phyloP scores from a whole-genome alignment of 176 grass and related monocot genomes.

The Stipa capillata region DNA sequence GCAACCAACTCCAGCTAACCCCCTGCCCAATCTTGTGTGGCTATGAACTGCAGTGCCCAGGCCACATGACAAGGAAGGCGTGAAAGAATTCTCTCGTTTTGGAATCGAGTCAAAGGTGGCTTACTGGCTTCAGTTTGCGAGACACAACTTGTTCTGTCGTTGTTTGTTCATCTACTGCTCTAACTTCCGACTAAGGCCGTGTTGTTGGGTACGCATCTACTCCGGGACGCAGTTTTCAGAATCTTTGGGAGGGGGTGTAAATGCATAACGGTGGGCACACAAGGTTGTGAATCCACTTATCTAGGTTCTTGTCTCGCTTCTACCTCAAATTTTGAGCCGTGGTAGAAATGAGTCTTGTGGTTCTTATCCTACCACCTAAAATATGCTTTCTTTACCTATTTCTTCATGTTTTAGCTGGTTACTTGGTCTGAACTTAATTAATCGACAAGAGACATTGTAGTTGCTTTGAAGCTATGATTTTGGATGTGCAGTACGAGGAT shows the following conservation, averaged over 20 bases:
- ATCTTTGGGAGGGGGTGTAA: too few species aligned
- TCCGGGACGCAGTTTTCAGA: neutral
- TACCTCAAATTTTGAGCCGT: too few species aligned
- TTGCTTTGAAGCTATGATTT: neutral
- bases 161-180: neutral
- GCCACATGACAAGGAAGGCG: neutral
- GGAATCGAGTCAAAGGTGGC: neutral
- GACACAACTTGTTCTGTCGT: neutral
- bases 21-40: neutral
- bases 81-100: neutral
- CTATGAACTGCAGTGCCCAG: neutral
- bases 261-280: too few species aligned
- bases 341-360: too few species aligned
- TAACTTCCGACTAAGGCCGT: neutral
- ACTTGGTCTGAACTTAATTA: too few species aligned
- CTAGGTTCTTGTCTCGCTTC: too few species aligned
- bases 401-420: too few species aligned
- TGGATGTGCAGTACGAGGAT: too few species aligned
- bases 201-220: neutral
- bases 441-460: neutral
- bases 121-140: neutral
- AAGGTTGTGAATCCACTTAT: too few species aligned
- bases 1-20: conserved; percentile 5
- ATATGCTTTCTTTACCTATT: too few species aligned
- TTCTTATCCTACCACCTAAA: too few species aligned